phyloP scores from a whole-genome alignment of 2,329 filamentous ascomycete species.

The Paecilomyces sp. region DNA sequence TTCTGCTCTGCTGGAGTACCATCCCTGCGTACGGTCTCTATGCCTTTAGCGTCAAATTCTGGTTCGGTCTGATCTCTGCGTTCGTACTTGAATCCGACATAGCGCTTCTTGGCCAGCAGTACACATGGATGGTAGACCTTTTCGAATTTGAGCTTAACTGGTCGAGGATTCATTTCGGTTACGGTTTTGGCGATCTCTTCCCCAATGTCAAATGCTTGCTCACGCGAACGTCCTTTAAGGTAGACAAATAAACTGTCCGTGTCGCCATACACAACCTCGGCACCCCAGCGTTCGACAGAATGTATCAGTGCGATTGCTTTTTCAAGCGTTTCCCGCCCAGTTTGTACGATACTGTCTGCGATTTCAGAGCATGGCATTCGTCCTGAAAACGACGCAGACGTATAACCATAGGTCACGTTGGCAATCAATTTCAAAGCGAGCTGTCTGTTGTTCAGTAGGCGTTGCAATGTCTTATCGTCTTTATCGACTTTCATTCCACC shows the following conservation, averaged over 20 bases:
- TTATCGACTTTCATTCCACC: constrained; percentile 92
- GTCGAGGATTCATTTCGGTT: constrained; percentile 82
- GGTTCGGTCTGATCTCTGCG: constrained; percentile 65
- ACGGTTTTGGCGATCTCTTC: constrained; percentile 84
- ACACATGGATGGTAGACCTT: constrained; percentile 97
- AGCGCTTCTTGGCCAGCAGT: constrained; percentile 91
- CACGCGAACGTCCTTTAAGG: constrained; percentile 76
- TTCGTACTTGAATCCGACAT: constrained; percentile 97
- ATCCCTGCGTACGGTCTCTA: constrained; percentile 92
- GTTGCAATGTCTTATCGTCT: constrained; percentile 76
- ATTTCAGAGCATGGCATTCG: constrained; percentile 98
- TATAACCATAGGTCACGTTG: constrained; percentile 99
- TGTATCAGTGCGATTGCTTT: constrained; percentile 91
- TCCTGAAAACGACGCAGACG: constrained; percentile 91
- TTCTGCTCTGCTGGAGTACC: constrained; percentile 94
- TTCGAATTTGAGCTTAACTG: constrained; percentile 94
- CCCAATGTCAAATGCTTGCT: constrained; percentile 86
- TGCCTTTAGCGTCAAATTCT: constrained; percentile 95
- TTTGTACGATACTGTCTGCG: constrained; percentile 96
- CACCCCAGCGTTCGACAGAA: constrained; percentile 76
- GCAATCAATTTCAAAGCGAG: constrained; percentile 90
- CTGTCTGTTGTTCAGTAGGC: constrained; percentile 86
- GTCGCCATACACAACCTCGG: constrained; percentile 96
- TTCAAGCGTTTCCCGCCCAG: constrained; percentile 87
- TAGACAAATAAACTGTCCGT: constrained; percentile 93